These are phyloP conservation scores for Alternaria hordeiaustralica DNA, from an alignment of 2,329 filamentous ascomycete species.

Conservation along the genomic window DNA sequence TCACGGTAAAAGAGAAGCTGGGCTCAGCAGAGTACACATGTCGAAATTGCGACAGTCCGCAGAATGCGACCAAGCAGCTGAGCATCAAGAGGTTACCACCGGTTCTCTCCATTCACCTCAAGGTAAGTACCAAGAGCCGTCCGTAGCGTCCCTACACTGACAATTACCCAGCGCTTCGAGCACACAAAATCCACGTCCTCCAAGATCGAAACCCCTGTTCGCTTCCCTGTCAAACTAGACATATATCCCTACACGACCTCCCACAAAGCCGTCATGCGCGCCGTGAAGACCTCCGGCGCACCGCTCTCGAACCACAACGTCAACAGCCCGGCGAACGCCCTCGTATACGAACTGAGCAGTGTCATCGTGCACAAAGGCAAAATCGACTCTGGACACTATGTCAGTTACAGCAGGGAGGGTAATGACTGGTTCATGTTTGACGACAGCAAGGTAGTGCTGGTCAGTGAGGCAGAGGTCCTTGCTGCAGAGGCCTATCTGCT, in stretches of 20 bases:
- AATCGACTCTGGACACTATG: slow-evolving; percentile 90
- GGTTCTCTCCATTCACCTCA: slow-evolving; percentile 89
- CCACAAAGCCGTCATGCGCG: slow-evolving; percentile 43
- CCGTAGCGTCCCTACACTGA: not conserved
- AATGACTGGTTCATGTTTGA: slow-evolving; percentile 96
- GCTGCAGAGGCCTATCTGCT: slow-evolving; percentile 86
- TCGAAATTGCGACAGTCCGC: slow-evolving; percentile 74
- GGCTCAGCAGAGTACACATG: slow-evolving; percentile 82
- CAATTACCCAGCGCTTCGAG: slow-evolving; percentile 67
- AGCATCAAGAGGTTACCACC: slow-evolving; percentile 86
- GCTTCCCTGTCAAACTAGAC: slow-evolving; percentile 85
- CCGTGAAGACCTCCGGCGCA: slow-evolving; percentile 47
- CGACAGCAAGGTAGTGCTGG: slow-evolving; percentile 88
- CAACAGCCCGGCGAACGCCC: slow-evolving; percentile 55
- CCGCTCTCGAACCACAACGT: slow-evolving; percentile 40
- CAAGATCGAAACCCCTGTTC: slow-evolving; percentile 86
- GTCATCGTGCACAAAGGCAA: slow-evolving; percentile 94
- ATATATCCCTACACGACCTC: slow-evolving; percentile 88
- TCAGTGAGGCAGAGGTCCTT: slow-evolving; percentile 83
- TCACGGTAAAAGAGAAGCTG: slow-evolving; percentile 81
- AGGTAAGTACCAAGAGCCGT: slow-evolving; percentile 62
- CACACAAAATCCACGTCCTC: slow-evolving; percentile 76
- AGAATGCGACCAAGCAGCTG: slow-evolving; percentile 83
- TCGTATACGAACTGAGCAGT: slow-evolving; percentile 84
- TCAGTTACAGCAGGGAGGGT: slow-evolving; percentile 84